A percentile compares a stretch with the other conserved stretches of the same genome.
Evolutionary conservation across 768 basidiomycete species (phyloP).

Genomic region (Russula foetens): DNA sequence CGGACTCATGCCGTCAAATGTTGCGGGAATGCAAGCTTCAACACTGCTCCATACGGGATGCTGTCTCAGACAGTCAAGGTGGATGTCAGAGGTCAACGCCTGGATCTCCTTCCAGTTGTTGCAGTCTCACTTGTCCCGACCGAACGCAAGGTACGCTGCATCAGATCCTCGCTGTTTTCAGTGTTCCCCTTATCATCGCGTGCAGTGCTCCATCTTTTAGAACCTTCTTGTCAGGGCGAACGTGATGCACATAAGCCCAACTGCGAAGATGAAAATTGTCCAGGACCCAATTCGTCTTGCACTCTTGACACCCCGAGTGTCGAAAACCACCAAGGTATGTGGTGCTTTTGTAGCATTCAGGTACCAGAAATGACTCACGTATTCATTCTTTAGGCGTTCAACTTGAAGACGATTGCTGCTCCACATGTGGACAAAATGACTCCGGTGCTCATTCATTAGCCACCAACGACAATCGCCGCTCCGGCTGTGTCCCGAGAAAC

Average conservation of each 20-base stretch:
- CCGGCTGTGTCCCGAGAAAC: background rate
- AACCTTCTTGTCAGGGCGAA: background rate
- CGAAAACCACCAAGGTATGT: background rate
- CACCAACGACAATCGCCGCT: background rate
- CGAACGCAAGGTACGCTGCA: background rate
- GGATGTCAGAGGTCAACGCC: constrained; percentile 6
- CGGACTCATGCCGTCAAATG: background rate
- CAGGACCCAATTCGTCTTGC: background rate
- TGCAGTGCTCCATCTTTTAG: background rate
- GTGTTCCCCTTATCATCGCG: background rate
- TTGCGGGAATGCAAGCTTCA: background rate
- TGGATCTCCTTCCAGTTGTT: background rate
- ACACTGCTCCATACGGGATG: background rate
- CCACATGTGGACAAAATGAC: background rate
- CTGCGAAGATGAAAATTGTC: background rate
- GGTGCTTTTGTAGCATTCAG: background rate
- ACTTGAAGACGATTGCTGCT: background rate
- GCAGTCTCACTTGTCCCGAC: background rate
- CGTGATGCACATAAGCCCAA: background rate
- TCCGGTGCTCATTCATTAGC: too few relatives aligned
- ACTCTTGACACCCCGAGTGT: background rate
- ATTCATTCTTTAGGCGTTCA: background rate
- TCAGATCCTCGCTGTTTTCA: background rate
- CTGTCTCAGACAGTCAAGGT: constrained; percentile 7
- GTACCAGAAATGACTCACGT: background rate